Conservation (phyloP, 2,329 filamentous ascomycete species). For the Lasiodiplodia citricola region DNA sequence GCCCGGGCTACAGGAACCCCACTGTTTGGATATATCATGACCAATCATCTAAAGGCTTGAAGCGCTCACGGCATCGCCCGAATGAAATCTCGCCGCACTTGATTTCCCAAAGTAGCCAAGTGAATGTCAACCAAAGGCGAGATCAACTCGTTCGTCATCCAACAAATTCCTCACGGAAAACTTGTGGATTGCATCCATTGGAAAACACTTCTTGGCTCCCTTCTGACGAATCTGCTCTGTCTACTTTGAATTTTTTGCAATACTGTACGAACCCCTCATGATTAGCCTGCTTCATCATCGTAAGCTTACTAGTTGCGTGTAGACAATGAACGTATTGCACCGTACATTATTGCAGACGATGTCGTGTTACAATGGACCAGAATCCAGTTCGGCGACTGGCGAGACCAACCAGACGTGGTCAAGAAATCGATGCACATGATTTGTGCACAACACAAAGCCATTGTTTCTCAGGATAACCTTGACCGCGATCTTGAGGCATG, state of each 20-base stretch:
- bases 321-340: neutral
- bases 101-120: neutral
- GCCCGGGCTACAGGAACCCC: neutral
- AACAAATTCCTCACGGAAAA: neutral
- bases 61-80: neutral
- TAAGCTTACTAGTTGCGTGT: neutral
- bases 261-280: neutral
- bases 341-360: neutral
- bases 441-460: neutral
- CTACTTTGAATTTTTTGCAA: neutral
- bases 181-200: neutral
- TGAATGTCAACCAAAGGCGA: neutral
- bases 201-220: neutral
- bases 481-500: neutral
- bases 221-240: neutral
- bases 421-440: neutral
- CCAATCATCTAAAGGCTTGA: neutral
- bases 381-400: neutral
- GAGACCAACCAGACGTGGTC: neutral
- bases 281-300: neutral
- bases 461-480: neutral
- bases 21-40: neutral
- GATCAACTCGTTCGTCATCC: too few relatives aligned
- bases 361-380: neutral
- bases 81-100: neutral